phyloP scores from a whole-genome alignment of 2,329 filamentous ascomycete genomes.

The Colletotrichum sp. region DNA sequence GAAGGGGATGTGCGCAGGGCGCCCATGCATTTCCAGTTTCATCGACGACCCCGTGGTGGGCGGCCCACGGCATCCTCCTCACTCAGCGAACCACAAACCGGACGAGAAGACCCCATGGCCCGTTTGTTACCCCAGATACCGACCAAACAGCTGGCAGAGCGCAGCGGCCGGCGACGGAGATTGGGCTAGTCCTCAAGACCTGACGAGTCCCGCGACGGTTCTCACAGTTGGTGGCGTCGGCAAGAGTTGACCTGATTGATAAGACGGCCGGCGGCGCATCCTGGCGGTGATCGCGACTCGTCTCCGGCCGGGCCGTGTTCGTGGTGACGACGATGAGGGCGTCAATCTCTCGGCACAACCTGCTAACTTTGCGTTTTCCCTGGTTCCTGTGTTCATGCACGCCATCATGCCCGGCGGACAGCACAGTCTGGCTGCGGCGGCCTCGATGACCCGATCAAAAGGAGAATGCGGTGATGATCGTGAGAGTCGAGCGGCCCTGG shows the following conservation, averaged over 20 bases:
- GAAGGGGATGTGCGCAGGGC: background rate
- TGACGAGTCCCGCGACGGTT: background rate
- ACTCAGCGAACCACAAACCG: background rate
- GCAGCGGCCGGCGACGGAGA: background rate
- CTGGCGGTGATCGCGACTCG: background rate
- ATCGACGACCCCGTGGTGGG: constrained; percentile 5
- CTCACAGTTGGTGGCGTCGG: background rate
- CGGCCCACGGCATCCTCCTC: background rate
- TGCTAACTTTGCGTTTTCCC: background rate
- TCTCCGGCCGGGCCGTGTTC: background rate
- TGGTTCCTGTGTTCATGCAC: background rate
- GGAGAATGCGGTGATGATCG: background rate
- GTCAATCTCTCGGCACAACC: background rate
- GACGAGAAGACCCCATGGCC: background rate
- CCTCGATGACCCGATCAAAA: background rate
- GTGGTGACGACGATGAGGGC: background rate
- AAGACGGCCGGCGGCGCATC: background rate
- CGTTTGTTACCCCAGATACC: constrained; percentile 1
- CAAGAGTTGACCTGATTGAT: background rate
- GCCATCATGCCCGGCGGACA: background rate
- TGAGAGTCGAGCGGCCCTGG: background rate
- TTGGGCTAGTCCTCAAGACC: background rate
- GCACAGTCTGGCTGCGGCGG: background rate
- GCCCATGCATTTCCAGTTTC: constrained; percentile 11
- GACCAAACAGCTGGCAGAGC: background rate